phyloP scores from a whole-genome alignment of 441 rosid genomes.

The Theobroma grandiflorum region DNA sequence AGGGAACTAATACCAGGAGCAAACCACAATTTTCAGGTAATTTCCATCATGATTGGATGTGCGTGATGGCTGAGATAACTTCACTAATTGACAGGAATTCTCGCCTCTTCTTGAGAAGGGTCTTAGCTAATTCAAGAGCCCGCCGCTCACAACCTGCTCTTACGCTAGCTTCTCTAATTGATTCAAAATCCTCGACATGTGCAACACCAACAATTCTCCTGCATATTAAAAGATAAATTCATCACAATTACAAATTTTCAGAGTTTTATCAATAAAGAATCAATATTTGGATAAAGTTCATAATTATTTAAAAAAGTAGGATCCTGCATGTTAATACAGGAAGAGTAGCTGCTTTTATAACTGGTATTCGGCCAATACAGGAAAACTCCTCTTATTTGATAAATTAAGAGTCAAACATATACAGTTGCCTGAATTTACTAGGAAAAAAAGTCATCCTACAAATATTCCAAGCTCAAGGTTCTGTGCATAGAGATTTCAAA shows the following conservation, averaged over 20 bases:
- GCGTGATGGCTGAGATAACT: conserved; percentile 64
- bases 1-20: background rate
- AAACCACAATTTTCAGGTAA: conserved; percentile 21
- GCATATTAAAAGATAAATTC: conserved; percentile 21
- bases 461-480: background rate
- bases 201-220: conserved; percentile 98
- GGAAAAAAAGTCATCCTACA: background rate
- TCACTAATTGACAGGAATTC: conserved; percentile 63
- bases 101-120: conserved; percentile 77
- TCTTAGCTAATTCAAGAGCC: conserved; percentile 74
- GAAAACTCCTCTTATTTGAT: background rate
- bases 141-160: conserved; percentile 75
- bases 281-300: background rate
- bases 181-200: conserved; percentile 95
- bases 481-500: background rate
- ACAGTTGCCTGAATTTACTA: background rate
- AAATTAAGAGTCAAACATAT: background rate
- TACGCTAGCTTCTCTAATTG: conserved; percentile 60
- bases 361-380: background rate
- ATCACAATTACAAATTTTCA: background rate
- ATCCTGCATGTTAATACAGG: background rate
- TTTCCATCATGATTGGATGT: conserved; percentile 21
- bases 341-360: background rate
- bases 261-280: background rate
- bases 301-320: background rate